Conservation (phyloP, 306 rosid species). For the Luffa aegyptiaca region DNA sequence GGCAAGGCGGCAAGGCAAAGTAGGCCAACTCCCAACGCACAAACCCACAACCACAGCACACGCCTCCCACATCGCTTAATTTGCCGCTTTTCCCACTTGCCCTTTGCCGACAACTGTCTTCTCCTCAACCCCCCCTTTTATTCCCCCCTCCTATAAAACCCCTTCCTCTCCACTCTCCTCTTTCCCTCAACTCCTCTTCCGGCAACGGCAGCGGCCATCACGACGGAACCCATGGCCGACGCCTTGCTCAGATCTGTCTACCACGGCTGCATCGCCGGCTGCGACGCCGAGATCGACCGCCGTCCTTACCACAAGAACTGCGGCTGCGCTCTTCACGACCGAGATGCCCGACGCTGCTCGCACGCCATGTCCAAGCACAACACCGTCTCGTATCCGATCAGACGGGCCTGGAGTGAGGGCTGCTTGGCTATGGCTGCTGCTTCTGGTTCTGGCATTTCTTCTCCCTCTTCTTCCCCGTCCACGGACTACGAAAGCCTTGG, state of each 20-base stretch:
- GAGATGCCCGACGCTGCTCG: background rate
- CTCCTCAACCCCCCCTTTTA: background rate
- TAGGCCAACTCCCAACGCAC: conserved; percentile 13
- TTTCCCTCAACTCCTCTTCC: background rate
- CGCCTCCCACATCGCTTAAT: background rate
- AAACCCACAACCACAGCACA: background rate
- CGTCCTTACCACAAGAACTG: conserved; percentile 60
- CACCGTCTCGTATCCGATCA: background rate
- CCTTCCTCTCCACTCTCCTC: background rate
- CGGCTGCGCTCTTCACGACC: conserved; percentile 17
- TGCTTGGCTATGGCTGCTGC: background rate
- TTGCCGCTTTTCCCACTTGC: background rate
- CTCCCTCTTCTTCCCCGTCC: background rate
- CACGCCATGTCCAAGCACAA: background rate
- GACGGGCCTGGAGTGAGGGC: conserved; percentile 9
- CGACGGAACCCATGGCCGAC: conserved; percentile 3
- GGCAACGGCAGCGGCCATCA: background rate
- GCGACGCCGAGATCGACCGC: conserved; percentile 38
- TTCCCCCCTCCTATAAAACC: background rate
- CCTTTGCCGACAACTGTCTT: background rate
- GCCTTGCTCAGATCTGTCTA: conserved; percentile 33
- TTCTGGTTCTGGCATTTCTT: background rate
- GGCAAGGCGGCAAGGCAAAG: background rate
- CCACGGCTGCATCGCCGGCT: conserved; percentile 45
- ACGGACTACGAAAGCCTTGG: background rate